Evolutionary conservation across 352 stramenopile species (phyloP).

Genomic region (Globisporangium parvum): DNA sequence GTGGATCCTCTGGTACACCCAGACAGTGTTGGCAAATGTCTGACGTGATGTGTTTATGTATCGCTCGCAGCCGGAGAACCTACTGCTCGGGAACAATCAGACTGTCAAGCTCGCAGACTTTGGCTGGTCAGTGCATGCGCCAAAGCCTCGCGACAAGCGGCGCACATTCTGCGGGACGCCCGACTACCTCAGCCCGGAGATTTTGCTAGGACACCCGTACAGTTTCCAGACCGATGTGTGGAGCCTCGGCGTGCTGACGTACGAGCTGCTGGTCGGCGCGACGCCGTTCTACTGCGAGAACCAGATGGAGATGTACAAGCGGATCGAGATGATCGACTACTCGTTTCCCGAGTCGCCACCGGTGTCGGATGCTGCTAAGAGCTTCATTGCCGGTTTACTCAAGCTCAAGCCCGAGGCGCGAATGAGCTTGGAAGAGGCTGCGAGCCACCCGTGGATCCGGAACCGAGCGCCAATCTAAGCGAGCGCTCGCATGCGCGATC

Average conservation of each 20-base stretch:
- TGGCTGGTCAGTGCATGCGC: slow-evolving; percentile 78
- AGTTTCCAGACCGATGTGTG: slow-evolving; percentile 69
- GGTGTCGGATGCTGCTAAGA: slow-evolving; percentile 52
- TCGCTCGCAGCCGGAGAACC: slow-evolving; percentile 63
- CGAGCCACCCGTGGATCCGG: slow-evolving; percentile 56
- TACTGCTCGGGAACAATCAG: slow-evolving; percentile 68
- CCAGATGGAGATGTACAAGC: slow-evolving; percentile 80
- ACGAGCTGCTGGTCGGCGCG: slow-evolving; percentile 68
- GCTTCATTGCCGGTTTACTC: slow-evolving; percentile 58
- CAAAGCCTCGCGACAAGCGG: slow-evolving; percentile 45
- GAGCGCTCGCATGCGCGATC: background rate
- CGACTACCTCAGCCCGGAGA: slow-evolving; percentile 84
- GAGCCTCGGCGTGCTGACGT: slow-evolving; percentile 81
- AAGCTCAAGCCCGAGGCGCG: slow-evolving; percentile 44
- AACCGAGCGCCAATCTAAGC: slow-evolving; percentile 26
- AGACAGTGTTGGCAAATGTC: background rate
- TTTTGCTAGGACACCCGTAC: slow-evolving; percentile 59
- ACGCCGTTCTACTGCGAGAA: slow-evolving; percentile 82
- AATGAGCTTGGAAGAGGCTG: slow-evolving; percentile 53
- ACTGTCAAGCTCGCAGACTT: slow-evolving; percentile 87
- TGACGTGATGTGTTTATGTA: slow-evolving; percentile 6
- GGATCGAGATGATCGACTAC: slow-evolving; percentile 56
- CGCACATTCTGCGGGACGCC: slow-evolving; percentile 82
- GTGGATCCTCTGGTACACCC: background rate
- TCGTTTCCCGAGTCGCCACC: slow-evolving; percentile 37